Conservation (phyloP, 768 basidiomycete species). For the Phlebiopsis gigantea region DNA sequence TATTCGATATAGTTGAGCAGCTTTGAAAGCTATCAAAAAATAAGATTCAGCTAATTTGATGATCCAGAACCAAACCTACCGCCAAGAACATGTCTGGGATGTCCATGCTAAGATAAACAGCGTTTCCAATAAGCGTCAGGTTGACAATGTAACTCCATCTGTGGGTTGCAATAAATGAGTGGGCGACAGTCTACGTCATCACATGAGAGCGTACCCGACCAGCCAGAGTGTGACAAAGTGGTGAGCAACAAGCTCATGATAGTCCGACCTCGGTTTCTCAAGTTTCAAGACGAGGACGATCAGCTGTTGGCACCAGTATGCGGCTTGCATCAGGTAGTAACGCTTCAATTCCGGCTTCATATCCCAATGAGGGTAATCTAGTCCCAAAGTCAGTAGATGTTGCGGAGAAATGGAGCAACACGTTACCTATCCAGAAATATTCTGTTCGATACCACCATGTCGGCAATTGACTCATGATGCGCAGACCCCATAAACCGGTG, state of each 20-base stretch:
- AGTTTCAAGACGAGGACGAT: conserved; percentile 77
- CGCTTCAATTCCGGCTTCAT: conserved; percentile 82
- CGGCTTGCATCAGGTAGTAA: conserved; percentile 90
- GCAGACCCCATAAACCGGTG: conserved; percentile 74
- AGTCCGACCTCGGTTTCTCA: conserved; percentile 95
- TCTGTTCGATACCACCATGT: conserved; percentile 85
- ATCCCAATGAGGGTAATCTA: conserved; percentile 86
- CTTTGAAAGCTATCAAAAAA: conserved; percentile 64
- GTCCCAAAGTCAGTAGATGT: not conserved
- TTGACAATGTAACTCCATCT: conserved; percentile 85
- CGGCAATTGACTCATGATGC: conserved; percentile 76
- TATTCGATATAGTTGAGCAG: conserved; percentile 80
- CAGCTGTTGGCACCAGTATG: conserved; percentile 95
- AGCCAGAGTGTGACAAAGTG: conserved; percentile 95
- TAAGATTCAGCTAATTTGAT: not conserved
- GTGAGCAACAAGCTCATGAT: conserved; percentile 79
- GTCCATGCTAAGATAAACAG: conserved; percentile 96
- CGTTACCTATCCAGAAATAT: conserved; percentile 79
- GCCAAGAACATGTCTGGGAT: conserved; percentile 87
- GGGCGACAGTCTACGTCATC: not conserved
- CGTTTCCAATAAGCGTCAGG: conserved; percentile 82
- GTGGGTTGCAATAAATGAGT: conserved; percentile 5
- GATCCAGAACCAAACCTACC: conserved; percentile 35
- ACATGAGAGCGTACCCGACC: conserved; percentile 54
- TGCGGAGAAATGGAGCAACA: conserved; percentile 2